Evolutionary conservation across 2,329 filamentous ascomycete genomes (phyloP).

Genomic region (Hawksworthiomyces lignivorus): DNA sequence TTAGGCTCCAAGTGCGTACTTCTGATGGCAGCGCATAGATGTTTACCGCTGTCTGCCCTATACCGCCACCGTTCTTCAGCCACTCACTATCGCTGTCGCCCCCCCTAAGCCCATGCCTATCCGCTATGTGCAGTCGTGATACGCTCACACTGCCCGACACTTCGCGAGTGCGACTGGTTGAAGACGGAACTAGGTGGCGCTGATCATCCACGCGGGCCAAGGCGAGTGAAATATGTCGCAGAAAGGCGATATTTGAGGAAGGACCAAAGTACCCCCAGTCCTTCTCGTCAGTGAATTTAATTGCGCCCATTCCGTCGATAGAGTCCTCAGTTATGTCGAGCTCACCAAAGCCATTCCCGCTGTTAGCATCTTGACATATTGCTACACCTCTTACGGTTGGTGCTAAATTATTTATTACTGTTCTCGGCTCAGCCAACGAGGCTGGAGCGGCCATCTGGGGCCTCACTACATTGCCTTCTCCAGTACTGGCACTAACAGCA

Average conservation of each 20-base stretch:
- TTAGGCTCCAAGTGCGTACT: conserved; percentile 1
- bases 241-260: conserved; percentile 20
- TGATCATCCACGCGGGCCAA: conserved; percentile 8
- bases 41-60: not conserved
- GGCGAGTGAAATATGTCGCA: conserved; percentile 15
- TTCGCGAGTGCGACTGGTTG: not conserved
- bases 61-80: not conserved
- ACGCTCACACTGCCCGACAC: conserved; percentile 1
- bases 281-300: conserved; percentile 17
- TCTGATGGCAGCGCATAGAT: not conserved
- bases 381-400: no score
- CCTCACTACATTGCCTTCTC: no score
- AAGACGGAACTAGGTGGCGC: not conserved
- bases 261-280: conserved; percentile 19
- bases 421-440: no score
- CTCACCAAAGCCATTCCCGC: not conserved
- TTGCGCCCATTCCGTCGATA: conserved; percentile 18
- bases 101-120: not conserved
- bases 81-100: not conserved
- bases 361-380: no score
- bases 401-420: no score
- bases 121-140: not conserved
- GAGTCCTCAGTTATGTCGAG: conserved; percentile 8
- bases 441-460: no score
- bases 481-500: no score